Evolutionary conservation across 2,329 filamentous ascomycete genomes (phyloP).

Genomic region (Alternaria arbusti): DNA sequence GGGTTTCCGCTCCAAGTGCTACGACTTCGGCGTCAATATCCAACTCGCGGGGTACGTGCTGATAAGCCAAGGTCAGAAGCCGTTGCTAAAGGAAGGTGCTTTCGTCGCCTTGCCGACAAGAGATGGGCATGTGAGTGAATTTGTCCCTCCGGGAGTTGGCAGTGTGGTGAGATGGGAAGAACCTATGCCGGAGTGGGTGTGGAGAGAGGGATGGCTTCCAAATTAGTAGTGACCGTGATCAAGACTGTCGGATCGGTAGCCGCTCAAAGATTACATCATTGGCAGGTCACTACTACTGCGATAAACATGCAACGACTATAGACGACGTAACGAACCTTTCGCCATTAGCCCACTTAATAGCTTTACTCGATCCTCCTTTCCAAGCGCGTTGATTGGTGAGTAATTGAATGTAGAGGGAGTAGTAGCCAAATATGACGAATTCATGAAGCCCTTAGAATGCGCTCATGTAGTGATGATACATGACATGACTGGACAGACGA

Average conservation of each 20-base stretch:
- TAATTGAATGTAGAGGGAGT: not conserved
- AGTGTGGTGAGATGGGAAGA: not conserved
- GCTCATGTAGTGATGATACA: too few species aligned
- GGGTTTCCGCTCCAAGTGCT: not conserved
- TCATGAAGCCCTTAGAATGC: too few species aligned
- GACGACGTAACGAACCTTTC: not conserved
- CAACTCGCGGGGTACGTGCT: not conserved
- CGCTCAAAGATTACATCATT: not conserved
- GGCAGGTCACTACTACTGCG: not conserved
- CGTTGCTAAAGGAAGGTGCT: not conserved
- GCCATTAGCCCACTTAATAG: not conserved
- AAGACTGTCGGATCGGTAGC: not conserved
- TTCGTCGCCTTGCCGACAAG: not conserved
- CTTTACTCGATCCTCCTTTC: not conserved
- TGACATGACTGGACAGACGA: too few species aligned
- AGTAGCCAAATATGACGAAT: not conserved
- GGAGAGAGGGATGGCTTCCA: not conserved
- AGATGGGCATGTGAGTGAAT: not conserved
- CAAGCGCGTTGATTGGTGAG: not conserved
- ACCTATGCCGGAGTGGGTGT: not conserved
- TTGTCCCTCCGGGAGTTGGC: not conserved
- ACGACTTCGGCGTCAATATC: not conserved
- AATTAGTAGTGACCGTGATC: not conserved
- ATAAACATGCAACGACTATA: not conserved
- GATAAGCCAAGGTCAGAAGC: not conserved